phyloP scores from a whole-genome alignment of 2,329 filamentous ascomycete species.

The Lachnellula willkommii region DNA sequence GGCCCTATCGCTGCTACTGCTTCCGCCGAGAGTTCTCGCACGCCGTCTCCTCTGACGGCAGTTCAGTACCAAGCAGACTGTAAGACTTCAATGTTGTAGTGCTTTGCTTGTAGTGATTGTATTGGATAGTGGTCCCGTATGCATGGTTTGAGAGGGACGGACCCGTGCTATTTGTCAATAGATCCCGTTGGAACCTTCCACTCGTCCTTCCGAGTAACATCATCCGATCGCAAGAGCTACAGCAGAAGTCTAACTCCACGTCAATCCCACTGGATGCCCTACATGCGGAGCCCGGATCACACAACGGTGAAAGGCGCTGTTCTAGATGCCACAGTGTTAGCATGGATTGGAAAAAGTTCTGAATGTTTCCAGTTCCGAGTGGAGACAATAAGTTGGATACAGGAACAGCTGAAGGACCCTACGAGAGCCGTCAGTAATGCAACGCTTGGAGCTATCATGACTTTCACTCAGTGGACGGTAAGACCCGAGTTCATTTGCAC shows the following conservation, averaged over 20 bases:
- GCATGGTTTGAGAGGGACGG: conserved; percentile 13
- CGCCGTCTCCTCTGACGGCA: background rate
- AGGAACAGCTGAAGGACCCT: conserved; percentile 6
- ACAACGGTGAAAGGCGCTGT: conserved; percentile 10
- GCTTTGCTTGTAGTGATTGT: background rate
- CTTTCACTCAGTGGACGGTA: conserved; percentile 18
- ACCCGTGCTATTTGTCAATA: conserved; percentile 8
- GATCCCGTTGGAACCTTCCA: conserved; percentile 9
- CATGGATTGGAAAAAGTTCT: conserved; percentile 13
- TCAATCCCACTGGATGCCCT: conserved; percentile 17
- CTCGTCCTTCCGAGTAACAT: conserved; percentile 5
- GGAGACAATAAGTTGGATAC: conserved; percentile 16
- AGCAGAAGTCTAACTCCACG: conserved; percentile 9
- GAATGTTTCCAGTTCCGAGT: conserved; percentile 15
- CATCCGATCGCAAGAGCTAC: conserved; percentile 8
- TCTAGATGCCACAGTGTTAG: conserved; percentile 5
- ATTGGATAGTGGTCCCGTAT: conserved; percentile 9
- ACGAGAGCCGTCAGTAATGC: conserved; percentile 6
- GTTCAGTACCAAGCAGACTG: background rate
- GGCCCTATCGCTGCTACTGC: background rate
- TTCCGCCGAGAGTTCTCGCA: background rate
- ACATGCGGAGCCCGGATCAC: conserved; percentile 10
- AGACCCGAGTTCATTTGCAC: background rate
- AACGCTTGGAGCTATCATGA: conserved; percentile 16
- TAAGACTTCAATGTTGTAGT: background rate